Percentiles rank a stretch among this genome's conserved stretches.
Conservation (phyloP, 306 rosid genomes). For the Rosa chinensis region DNA sequence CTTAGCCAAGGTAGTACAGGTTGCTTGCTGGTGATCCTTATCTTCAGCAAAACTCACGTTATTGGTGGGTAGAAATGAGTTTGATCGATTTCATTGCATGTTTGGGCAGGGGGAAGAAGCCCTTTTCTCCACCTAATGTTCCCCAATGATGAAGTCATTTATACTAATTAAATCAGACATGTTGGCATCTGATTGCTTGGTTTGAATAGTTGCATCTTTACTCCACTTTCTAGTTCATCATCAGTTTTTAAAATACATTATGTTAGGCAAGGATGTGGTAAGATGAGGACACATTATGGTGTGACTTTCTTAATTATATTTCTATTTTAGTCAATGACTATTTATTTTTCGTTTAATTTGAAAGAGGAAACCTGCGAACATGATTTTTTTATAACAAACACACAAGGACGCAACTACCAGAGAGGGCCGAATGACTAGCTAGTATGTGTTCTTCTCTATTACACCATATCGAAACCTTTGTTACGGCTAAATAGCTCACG, state of each 20-base stretch:
- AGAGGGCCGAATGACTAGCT: too few relatives aligned
- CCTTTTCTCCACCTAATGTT: not conserved
- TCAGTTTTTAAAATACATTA: not conserved
- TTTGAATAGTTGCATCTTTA: not conserved
- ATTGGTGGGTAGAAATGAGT: not conserved
- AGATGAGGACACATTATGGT: constrained; percentile 24
- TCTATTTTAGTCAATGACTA: not conserved
- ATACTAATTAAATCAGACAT: not conserved
- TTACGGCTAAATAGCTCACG: too few relatives aligned
- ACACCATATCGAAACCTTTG: too few relatives aligned
- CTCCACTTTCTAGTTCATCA: not conserved
- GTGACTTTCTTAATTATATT: not conserved
- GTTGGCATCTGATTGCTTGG: constrained; percentile 4
- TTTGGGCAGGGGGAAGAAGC: constrained; percentile 7
- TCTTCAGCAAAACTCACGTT: constrained; percentile 7
- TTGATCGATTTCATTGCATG: not conserved
- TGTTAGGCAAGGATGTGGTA: constrained; percentile 33
- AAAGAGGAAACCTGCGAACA: not conserved
- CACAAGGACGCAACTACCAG: too few relatives aligned
- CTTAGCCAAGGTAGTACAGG: not conserved
- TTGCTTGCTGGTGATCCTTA: not conserved
- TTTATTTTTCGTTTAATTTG: not conserved
- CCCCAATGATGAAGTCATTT: constrained; percentile 5
- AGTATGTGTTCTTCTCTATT: too few relatives aligned
- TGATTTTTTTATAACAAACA: too few relatives aligned